phyloP scores from a whole-genome alignment of 2,329 filamentous ascomycete species.

The Hypocrella siamensis region DNA sequence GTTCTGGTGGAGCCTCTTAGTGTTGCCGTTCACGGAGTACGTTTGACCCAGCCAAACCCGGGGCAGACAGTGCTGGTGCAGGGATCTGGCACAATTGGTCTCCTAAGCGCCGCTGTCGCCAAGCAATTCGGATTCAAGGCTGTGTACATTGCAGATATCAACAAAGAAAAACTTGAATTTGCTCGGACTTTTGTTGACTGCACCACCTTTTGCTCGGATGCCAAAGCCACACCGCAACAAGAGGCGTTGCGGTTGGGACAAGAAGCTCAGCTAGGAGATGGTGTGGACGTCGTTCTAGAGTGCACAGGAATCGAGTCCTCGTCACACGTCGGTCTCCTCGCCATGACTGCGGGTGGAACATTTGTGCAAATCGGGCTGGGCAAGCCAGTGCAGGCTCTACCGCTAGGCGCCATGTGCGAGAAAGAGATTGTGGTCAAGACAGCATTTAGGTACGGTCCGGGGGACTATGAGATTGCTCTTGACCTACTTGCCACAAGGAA shows the following conservation, averaged over 20 bases:
- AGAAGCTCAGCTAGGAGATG: background rate
- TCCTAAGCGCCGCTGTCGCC: slow-evolving; percentile 4
- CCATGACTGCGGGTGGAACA: slow-evolving; percentile 32
- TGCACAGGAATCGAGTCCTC: slow-evolving; percentile 8
- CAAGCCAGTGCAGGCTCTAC: slow-evolving; percentile 37
- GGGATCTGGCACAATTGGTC: slow-evolving; percentile 2
- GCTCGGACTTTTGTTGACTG: slow-evolving; percentile 3
- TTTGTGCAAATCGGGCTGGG: slow-evolving; percentile 44
- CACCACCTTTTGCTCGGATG: background rate
- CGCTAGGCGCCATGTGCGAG: slow-evolving; percentile 15
- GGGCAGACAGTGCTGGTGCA: slow-evolving; percentile 11
- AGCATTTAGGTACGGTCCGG: slow-evolving; percentile 32
- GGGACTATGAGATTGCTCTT: slow-evolving; percentile 9
- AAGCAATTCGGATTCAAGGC: slow-evolving; percentile 9
- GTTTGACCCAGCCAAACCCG: slow-evolving; percentile 7
- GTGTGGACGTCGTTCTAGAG: slow-evolving; percentile 6
- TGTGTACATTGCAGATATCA: slow-evolving; percentile 10
- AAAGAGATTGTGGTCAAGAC: slow-evolving; percentile 31
- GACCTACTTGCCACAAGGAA: slow-evolving; percentile 1
- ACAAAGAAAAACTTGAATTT: slow-evolving; percentile 10
- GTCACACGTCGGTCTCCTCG: slow-evolving; percentile 6
- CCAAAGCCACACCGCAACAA: background rate
- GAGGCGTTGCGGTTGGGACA: slow-evolving; percentile 5
- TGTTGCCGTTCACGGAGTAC: slow-evolving; percentile 32
- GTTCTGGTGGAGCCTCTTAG: slow-evolving; percentile 34